A percentile compares a stretch with the other conserved stretches of the same genome.
phyloP scores from a whole-genome alignment of 176 grass and related monocot genomes.

The Saccharum officinarum region DNA sequence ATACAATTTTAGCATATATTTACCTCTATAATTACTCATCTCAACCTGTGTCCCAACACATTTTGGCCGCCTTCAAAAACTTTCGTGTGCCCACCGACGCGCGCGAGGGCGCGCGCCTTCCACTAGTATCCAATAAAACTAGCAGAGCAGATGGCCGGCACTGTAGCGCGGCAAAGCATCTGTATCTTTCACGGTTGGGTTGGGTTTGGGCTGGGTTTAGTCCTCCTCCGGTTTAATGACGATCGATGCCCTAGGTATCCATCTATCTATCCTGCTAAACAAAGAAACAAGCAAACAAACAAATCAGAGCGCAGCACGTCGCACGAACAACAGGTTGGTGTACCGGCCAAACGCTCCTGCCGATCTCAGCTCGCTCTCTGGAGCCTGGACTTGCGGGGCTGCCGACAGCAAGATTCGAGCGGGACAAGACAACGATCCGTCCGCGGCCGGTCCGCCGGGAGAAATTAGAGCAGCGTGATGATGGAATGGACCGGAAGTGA shows the following conservation, averaged over 20 bases:
- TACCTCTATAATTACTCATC: too few species aligned
- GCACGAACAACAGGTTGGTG: slow-evolving; percentile 15
- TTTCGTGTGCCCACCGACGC: too few species aligned
- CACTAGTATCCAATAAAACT: neutral
- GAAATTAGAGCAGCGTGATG: neutral
- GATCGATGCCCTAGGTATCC: neutral
- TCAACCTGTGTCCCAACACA: too few species aligned
- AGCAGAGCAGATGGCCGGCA: neutral
- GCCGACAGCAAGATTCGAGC: slow-evolving; percentile 27
- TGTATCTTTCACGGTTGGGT: slow-evolving; percentile 2
- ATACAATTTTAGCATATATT: too few species aligned
- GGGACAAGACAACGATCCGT: slow-evolving; percentile 6
- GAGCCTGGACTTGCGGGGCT: neutral
- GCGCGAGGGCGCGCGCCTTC: too few species aligned
- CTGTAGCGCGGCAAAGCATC: neutral
- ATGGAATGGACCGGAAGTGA: neutral
- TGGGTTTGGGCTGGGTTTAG: neutral
- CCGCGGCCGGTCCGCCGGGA: neutral
- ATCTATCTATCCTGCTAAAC: neutral
- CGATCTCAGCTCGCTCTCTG: neutral
- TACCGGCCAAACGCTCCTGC: slow-evolving; percentile 16
- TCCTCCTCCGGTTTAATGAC: neutral
- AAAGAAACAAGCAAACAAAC: neutral
- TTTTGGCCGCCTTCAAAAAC: too few species aligned
- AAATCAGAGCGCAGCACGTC: neutral